phyloP scores from a whole-genome alignment of 2,329 filamentous ascomycete species.

The Nigrospora osmanthi region DNA sequence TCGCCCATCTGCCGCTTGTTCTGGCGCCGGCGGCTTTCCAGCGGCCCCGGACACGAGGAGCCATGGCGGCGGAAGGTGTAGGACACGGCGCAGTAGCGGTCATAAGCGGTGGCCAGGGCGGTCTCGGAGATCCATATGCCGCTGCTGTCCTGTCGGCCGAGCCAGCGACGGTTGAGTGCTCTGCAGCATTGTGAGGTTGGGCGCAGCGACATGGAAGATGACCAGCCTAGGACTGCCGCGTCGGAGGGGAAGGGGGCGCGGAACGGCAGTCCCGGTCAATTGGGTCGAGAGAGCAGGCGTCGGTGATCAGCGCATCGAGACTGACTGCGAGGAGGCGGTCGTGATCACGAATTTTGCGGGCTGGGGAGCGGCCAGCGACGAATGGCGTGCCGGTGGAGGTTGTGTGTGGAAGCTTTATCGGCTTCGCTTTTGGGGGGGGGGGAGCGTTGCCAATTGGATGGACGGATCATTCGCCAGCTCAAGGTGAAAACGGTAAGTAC shows the following conservation, averaged over 20 bases:
- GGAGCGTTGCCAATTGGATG: too few species aligned
- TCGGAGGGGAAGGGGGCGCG: neutral
- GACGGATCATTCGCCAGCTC: too few species aligned
- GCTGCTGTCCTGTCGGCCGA: conserved; percentile 30
- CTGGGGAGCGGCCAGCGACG: too few species aligned
- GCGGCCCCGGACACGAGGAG: conserved; percentile 40
- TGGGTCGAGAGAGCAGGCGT: too few species aligned
- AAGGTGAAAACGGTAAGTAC: too few species aligned
- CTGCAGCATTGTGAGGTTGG: conserved; percentile 34
- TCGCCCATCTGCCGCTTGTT: conserved; percentile 48
- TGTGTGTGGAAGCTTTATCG: too few species aligned
- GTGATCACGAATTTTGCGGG: too few species aligned
- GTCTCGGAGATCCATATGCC: conserved; percentile 54
- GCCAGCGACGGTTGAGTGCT: conserved; percentile 34
- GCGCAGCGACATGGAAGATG: neutral
- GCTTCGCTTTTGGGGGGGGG: too few species aligned
- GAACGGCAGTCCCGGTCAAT: neutral
- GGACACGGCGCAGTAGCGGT: conserved; percentile 29
- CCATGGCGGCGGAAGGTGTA: conserved; percentile 10
- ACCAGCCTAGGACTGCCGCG: neutral
- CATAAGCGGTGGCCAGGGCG: conserved; percentile 41
- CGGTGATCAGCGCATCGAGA: too few species aligned
- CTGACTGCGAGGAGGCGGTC: too few species aligned
- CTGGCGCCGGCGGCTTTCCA: conserved; percentile 45
- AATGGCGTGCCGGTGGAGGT: too few species aligned